Evolutionary conservation across 1,139 yeast genomes (phyloP).

Genomic region (Yamadazyma sp.): DNA sequence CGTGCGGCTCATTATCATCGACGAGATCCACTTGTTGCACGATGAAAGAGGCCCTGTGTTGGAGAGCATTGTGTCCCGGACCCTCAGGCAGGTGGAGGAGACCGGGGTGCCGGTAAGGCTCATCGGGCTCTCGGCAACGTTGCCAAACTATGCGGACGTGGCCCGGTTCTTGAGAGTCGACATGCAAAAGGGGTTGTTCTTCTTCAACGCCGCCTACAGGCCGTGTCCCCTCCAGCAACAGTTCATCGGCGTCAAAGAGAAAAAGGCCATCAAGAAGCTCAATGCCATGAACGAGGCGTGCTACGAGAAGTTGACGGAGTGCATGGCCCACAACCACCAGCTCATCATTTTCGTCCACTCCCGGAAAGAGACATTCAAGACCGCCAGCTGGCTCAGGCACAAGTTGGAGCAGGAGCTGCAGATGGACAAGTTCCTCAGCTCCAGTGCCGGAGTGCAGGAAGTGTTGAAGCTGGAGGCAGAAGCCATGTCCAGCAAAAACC

Average conservation of each 20-base stretch:
- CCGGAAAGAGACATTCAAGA: conserved; percentile 83
- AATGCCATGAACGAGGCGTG: conserved; percentile 92
- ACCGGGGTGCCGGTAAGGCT: conserved; percentile 56
- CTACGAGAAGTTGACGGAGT: conserved; percentile 75
- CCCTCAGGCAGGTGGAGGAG: conserved; percentile 49
- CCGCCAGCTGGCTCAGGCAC: conserved; percentile 74
- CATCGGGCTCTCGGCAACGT: conserved; percentile 89
- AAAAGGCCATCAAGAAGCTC: conserved; percentile 73
- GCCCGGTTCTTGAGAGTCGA: conserved; percentile 78
- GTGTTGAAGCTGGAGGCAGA: conserved; percentile 66
- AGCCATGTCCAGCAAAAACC: conserved; percentile 49
- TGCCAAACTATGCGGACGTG: conserved; percentile 88
- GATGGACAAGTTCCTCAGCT: conserved; percentile 42
- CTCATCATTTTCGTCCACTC: conserved; percentile 91
- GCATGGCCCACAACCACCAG: conserved; percentile 60
- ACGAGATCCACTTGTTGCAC: conserved; percentile 90
- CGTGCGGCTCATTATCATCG: conserved; percentile 78
- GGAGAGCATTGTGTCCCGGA: conserved; percentile 82
- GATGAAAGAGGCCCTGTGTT: conserved; percentile 95
- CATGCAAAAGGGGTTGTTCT: conserved; percentile 59
- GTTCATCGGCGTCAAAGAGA: conserved; percentile 84
- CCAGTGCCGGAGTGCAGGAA: conserved; percentile 63
- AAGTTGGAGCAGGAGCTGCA: conserved; percentile 59
- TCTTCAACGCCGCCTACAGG: conserved; percentile 78
- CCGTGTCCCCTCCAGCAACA: conserved; percentile 94